These are phyloP conservation scores for Neoboletus subvelutipes DNA, from an alignment of 768 basidiomycete species.

Conservation along the genomic window DNA sequence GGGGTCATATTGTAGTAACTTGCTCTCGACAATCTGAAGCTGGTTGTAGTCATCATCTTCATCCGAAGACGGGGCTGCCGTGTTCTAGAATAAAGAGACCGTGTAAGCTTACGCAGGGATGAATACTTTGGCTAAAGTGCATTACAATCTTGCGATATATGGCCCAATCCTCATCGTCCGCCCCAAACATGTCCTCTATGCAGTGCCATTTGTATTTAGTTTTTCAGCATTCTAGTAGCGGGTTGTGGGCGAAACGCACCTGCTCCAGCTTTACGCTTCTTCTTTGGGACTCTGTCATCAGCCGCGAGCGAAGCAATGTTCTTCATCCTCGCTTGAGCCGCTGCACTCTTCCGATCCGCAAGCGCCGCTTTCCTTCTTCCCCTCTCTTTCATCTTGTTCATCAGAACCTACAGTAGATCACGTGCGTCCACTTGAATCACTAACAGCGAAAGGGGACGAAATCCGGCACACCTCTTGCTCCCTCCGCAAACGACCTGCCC, in stretches of 20 bases:
- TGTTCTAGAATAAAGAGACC: conserved; percentile 48
- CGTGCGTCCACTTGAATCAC: neutral
- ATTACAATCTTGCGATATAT: conserved; percentile 94
- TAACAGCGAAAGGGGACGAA: neutral
- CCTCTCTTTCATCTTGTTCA: conserved; percentile 84
- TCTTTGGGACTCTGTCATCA: conserved; percentile 80
- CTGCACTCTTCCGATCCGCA: conserved; percentile 90
- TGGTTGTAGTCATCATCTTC: conserved; percentile 84
- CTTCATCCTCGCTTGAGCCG: conserved; percentile 95
- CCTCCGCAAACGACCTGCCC: conserved; percentile 68
- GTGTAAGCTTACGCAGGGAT: neutral
- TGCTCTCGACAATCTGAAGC: conserved; percentile 72
- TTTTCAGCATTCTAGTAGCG: neutral
- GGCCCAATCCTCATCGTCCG: conserved; percentile 94
- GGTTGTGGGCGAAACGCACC: conserved; percentile 45
- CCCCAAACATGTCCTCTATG: conserved; percentile 89
- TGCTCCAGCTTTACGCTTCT: conserved; percentile 78
- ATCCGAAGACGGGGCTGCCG: conserved; percentile 69
- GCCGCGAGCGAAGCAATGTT: conserved; percentile 89
- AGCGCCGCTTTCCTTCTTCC: conserved; percentile 76
- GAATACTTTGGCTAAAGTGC: conserved; percentile 19
- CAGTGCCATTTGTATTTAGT: conserved; percentile 2
- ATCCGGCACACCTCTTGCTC: conserved; percentile 72
- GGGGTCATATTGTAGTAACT: conserved; percentile 81
- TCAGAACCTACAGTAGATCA: conserved; percentile 54